phyloP scores from a whole-genome alignment of 2,329 filamentous ascomycete species.

The Westerdykella ornata region DNA sequence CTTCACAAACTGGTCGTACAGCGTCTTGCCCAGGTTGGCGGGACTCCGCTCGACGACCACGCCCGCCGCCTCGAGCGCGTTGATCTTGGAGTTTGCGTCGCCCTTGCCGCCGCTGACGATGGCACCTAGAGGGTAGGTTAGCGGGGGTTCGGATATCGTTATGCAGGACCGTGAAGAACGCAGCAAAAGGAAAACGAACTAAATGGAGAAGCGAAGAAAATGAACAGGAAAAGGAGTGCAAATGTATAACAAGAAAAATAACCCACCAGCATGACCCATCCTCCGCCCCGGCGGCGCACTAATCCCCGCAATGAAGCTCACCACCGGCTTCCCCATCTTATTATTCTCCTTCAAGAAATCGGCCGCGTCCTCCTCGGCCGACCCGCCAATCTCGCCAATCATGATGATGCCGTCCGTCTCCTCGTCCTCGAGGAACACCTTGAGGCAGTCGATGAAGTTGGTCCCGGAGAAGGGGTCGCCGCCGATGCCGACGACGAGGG shows the following conservation, averaged over 20 bases:
- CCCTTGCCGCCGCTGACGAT: constrained; percentile 98
- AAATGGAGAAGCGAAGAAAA: not conserved
- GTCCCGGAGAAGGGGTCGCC: constrained; percentile 98
- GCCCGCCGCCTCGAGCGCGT: constrained; percentile 83
- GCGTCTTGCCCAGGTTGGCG: constrained; percentile 82
- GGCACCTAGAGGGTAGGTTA: constrained; percentile 49
- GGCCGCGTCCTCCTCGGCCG: constrained; percentile 94
- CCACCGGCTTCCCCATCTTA: constrained; percentile 88
- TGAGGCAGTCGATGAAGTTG: constrained; percentile 99
- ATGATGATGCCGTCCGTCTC: constrained; percentile 99
- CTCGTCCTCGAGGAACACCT: constrained; percentile 90
- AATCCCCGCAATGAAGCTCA: constrained; percentile 98
- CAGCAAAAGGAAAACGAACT: not conserved
- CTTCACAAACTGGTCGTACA: constrained; percentile 94
- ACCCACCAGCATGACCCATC: constrained; percentile 89
- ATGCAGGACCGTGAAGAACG: not conserved
- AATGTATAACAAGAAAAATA: not conserved
- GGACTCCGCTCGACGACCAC: constrained; percentile 95
- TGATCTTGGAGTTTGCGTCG: constrained; percentile 96
- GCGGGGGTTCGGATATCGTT: not conserved
- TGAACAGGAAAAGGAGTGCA: too few species aligned
- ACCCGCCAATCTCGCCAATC: constrained; percentile 98
- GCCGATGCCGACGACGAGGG: constrained; percentile 94
- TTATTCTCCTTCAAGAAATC: constrained; percentile 93
- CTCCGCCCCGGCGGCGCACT: constrained; percentile 90